These are phyloP conservation scores for Amaranthus palmeri DNA, from an alignment of 148 eudicot genomes.

Conservation along the genomic window DNA sequence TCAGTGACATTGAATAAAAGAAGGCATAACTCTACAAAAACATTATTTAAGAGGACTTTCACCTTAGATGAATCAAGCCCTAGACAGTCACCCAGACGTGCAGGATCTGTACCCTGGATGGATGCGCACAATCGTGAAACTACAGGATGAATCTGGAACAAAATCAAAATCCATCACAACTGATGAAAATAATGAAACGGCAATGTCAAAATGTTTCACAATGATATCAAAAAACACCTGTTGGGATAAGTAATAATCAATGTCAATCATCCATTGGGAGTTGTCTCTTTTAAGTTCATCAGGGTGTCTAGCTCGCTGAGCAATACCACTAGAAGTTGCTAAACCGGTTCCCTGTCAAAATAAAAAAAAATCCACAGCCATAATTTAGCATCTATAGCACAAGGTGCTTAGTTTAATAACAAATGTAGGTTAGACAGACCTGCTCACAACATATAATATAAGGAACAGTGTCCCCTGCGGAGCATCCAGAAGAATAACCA, in stretches of 20 bases:
- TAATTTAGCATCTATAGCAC: not conserved
- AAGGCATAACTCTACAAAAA: not conserved
- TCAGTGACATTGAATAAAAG: constrained; percentile 22
- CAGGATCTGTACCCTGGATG: constrained; percentile 96
- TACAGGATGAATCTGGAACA: constrained; percentile 89
- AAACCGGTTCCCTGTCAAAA: constrained; percentile 57
- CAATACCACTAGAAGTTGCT: constrained; percentile 62
- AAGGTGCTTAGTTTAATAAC: not conserved
- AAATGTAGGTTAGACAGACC: constrained; percentile 40
- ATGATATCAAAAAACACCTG: constrained; percentile 46
- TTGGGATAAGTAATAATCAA: constrained; percentile 89
- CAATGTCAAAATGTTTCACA: not conserved
- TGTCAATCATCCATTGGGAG: constrained; percentile 86
- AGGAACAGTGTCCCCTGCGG: constrained; percentile 99
- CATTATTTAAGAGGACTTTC: not conserved
- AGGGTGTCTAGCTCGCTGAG: constrained; percentile 99
- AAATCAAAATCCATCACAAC: constrained; percentile 16
- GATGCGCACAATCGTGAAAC: constrained; percentile 96
- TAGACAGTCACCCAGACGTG: constrained; percentile 90
- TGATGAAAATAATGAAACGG: constrained; percentile 4
- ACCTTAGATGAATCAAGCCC: constrained; percentile 98
- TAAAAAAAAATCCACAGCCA: not conserved
- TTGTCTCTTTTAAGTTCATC: constrained; percentile 76
- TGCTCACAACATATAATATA: constrained; percentile 88
- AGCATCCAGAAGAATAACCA: constrained; percentile 80